phyloP scores from a whole-genome alignment of 768 basidiomycete species.

The Polyporus arcularius region DNA sequence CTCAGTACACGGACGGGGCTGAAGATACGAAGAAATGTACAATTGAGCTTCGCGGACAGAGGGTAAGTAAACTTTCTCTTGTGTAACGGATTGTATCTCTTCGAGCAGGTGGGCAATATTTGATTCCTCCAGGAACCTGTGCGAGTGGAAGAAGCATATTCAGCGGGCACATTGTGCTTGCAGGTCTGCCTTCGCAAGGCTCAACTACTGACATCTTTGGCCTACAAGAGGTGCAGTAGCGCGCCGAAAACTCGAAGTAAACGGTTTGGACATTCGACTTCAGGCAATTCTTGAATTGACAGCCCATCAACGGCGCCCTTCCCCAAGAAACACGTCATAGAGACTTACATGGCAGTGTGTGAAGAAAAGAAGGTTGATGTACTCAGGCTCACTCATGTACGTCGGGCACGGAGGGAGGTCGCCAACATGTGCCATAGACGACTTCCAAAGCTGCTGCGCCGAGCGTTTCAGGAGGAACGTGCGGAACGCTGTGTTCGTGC shows the following conservation, averaged over 20 bases:
- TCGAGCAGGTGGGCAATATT: no score
- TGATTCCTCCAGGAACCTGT: no score
- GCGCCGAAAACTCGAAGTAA: background rate
- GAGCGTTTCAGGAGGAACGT: conserved; percentile 7
- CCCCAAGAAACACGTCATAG: no score
- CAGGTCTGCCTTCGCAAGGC: no score
- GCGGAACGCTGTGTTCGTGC: conserved; percentile 6
- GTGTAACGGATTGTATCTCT: no score
- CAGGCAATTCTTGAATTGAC: background rate
- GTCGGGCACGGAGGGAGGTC: conserved; percentile 29
- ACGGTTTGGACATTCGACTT: background rate
- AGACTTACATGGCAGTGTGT: conserved; percentile 34
- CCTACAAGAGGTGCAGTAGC: background rate
- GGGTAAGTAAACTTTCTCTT: no score
- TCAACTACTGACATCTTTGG: background rate
- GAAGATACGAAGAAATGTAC: background rate
- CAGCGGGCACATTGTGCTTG: background rate
- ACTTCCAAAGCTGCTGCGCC: conserved; percentile 35
- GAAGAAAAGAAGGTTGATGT: conserved; percentile 37
- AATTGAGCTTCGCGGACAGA: background rate
- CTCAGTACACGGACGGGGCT: background rate
- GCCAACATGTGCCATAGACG: conserved; percentile 27
- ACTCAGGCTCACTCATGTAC: conserved; percentile 34
- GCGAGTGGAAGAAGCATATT: background rate
- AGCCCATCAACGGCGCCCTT: no score